Conservation (phyloP, 257 asterid species). For the Ehretia macrophylla region DNA sequence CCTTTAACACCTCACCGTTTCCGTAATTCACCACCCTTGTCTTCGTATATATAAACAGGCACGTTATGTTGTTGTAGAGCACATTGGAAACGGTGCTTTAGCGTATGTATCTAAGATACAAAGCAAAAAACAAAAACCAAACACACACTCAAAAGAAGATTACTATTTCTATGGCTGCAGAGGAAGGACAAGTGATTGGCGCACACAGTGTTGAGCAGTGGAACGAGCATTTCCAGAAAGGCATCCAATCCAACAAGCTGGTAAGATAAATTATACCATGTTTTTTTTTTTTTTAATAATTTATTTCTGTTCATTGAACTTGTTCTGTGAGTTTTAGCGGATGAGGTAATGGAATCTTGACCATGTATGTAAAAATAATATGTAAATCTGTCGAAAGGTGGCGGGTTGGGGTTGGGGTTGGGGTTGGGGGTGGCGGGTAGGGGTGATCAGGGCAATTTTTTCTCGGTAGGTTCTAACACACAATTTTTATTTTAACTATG, state of each 20-base stretch:
- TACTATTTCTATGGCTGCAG: conserved; percentile 54
- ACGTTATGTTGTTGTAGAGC: too few species aligned
- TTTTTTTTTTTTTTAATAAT: background rate
- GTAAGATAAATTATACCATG: conserved; percentile 21
- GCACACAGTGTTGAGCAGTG: conserved; percentile 59
- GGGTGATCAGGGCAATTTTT: too few species aligned
- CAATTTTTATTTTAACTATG: too few species aligned
- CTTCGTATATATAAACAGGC: background rate
- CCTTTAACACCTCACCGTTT: background rate
- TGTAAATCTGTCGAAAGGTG: too few species aligned
- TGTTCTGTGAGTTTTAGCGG: too few species aligned
- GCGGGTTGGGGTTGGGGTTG: too few species aligned
- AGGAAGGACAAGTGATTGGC: conserved; percentile 71
- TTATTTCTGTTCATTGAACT: background rate
- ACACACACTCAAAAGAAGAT: background rate
- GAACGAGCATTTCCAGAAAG: conserved; percentile 34
- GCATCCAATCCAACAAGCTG: conserved; percentile 44
- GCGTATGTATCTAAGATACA: background rate
- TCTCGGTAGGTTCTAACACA: too few species aligned
- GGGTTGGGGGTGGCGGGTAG: too few species aligned
- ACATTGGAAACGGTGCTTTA: background rate
- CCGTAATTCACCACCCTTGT: background rate
- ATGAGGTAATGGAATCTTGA: too few species aligned
- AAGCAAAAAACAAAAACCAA: background rate
- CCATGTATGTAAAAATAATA: too few species aligned